Base-by-base conservation (phyloP, 2,329 filamentous ascomycete species). In the Escovopsis sp. region DNA sequence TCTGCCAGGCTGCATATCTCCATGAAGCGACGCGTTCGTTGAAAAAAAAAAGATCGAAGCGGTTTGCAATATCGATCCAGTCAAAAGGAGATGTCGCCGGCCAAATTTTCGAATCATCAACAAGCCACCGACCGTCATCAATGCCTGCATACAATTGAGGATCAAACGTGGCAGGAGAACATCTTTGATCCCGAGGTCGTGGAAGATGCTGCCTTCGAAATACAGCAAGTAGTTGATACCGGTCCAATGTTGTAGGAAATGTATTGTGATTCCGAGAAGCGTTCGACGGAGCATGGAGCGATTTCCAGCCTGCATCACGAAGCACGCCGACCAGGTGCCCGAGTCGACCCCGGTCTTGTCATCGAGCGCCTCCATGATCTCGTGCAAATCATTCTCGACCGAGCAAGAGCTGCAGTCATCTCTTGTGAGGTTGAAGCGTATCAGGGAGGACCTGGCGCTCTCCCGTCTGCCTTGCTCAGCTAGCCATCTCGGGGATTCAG, bases 101-200 rank as follows among this genome's bases (percentile, higher is more conserved):
- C 80, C 80, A 43, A 70, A 79, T 47, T 70, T 71, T 53, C 84
- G 78, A 1, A 84, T 78, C 16, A 84, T 66, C 48, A 75, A 84
- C 5, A 86, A 65, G 27, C 79, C 79, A 31, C 70, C 68, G 47
- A 84, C 75, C 13, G 80, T 83, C 55, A 72, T 74, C 46, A 64
- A 68, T 10, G 84, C 78, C 51, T 85, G 85, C 48, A 84, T 76
- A 6, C 71, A 74, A 14, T 71, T 71, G 1, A 82, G 66, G 45
- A 84, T 83, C 54, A 84, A 74, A 53, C 81, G 76, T 0, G 74
- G 80, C 43, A 75, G 63, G 51, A 79, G 81, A 14, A 74, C 73
- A 57, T 85, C 79, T 2, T 69, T 57, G 37, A 85, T 68, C 45
- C 79, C 80, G 3, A 80, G 76, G 1, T 76, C 72, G 42, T 70